Conservation (phyloP, 805 yeast species). For the Metschnikowia sp. region DNA sequence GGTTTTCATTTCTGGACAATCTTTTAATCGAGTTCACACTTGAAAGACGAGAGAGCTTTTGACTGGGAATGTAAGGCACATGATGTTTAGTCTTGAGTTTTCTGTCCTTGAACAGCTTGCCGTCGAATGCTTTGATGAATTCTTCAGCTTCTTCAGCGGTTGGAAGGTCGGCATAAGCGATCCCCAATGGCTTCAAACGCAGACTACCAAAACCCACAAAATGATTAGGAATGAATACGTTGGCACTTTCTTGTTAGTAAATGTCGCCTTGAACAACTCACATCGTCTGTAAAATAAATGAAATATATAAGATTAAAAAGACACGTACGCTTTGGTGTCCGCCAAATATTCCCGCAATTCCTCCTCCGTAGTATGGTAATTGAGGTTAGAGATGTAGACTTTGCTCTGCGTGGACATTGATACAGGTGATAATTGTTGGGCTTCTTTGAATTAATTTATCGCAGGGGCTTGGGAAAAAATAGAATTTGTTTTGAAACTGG, state of each 20-base stretch:
- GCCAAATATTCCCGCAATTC: slow-evolving; percentile 46
- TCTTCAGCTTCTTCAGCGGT: slow-evolving; percentile 25
- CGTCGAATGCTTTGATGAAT: slow-evolving; percentile 26
- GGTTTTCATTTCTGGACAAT: slow-evolving; percentile 2
- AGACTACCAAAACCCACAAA: slow-evolving; percentile 44
- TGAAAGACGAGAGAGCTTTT: slow-evolving; percentile 20
- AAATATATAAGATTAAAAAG: background rate
- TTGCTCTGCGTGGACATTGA: slow-evolving; percentile 8
- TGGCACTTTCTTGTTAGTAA: slow-evolving; percentile 17
- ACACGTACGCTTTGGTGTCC: slow-evolving; percentile 45
- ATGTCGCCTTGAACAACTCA: background rate
- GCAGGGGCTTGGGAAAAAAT: too few species aligned
- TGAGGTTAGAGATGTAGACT: slow-evolving; percentile 54
- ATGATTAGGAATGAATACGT: slow-evolving; percentile 52
- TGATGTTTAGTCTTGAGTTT: slow-evolving; percentile 38
- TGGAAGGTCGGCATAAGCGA: slow-evolving; percentile 41
- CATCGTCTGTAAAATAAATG: background rate
- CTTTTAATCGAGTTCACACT: slow-evolving; percentile 6
- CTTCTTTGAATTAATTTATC: too few species aligned
- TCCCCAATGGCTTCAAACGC: slow-evolving; percentile 52
- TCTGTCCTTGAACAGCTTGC: slow-evolving; percentile 33
- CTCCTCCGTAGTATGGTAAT: slow-evolving; percentile 49
- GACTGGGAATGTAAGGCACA: slow-evolving; percentile 32
- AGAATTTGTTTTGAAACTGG: background rate
- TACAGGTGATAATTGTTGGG: background rate